These are phyloP conservation scores for Hypoxylon sp. DNA, from an alignment of 2,329 filamentous ascomycete species.

Conservation along the genomic window DNA sequence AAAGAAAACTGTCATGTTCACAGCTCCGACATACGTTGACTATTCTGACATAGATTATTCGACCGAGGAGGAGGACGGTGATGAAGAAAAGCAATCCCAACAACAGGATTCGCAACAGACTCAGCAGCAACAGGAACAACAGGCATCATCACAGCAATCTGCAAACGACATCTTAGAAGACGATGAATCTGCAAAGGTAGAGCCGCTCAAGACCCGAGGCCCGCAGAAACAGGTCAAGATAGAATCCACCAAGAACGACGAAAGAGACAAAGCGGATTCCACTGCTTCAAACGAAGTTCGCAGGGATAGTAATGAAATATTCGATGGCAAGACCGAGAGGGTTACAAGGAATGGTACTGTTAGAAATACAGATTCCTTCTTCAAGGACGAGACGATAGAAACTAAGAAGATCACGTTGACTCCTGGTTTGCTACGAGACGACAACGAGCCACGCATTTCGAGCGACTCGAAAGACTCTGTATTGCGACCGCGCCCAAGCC, in stretches of 20 bases:
- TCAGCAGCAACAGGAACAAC: slow-evolving; percentile 51
- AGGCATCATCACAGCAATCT: slow-evolving; percentile 51
- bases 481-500: slow-evolving; percentile 69
- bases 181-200: slow-evolving; percentile 69
- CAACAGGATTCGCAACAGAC: slow-evolving; percentile 54
- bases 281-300: slow-evolving; percentile 47
- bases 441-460: slow-evolving; percentile 66
- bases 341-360: slow-evolving; percentile 88
- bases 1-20: slow-evolving; percentile 91
- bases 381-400: slow-evolving; percentile 94
- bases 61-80: slow-evolving; percentile 77
- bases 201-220: slow-evolving; percentile 66
- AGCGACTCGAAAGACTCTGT: slow-evolving; percentile 63
- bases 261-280: slow-evolving; percentile 53
- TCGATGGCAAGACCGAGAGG: slow-evolving; percentile 68
- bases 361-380: slow-evolving; percentile 95
- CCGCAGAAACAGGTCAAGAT: slow-evolving; percentile 59
- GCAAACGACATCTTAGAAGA: slow-evolving; percentile 55
- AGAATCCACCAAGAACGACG: slow-evolving; percentile 55
- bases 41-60: slow-evolving; percentile 91
- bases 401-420: slow-evolving; percentile 98
- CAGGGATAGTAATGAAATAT: slow-evolving; percentile 76
- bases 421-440: slow-evolving; percentile 90
- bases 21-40: slow-evolving; percentile 87
- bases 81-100: slow-evolving; percentile 62